Conservation (phyloP, 805 yeast species). For the Wickerhamiella slavikovae region DNA sequence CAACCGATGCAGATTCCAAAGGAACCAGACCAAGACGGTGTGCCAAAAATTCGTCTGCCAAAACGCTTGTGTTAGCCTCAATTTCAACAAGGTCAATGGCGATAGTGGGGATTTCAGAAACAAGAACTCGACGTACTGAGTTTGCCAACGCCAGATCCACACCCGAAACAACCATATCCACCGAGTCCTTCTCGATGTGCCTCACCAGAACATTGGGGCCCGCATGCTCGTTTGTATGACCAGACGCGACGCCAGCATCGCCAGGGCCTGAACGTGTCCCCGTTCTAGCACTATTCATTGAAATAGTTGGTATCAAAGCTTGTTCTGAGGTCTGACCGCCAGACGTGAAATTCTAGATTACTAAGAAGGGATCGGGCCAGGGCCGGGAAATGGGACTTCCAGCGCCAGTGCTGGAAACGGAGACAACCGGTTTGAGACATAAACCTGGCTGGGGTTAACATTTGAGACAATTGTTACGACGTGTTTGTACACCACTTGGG, state of each 20-base stretch:
- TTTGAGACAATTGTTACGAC: too few species aligned
- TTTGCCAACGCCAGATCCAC: slow-evolving; percentile 84
- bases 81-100: slow-evolving; percentile 94
- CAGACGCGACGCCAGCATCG: background rate
- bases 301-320: too few species aligned
- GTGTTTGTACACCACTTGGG: too few species aligned
- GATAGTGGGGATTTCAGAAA: slow-evolving; percentile 93
- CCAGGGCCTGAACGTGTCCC: too few species aligned
- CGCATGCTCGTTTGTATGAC: background rate
- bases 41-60: slow-evolving; percentile 91
- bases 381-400: too few species aligned
- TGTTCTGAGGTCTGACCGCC: too few species aligned
- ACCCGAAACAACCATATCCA: slow-evolving; percentile 71
- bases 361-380: too few species aligned
- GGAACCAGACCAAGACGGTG: slow-evolving; percentile 91
- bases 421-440: too few species aligned
- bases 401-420: too few species aligned
- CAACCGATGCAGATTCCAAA: slow-evolving; percentile 64
- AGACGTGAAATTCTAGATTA: too few species aligned
- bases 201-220: slow-evolving; percentile 63
- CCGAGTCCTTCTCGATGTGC: slow-evolving; percentile 65
- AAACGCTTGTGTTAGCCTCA: slow-evolving; percentile 76
- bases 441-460: too few species aligned
- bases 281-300: too few species aligned
- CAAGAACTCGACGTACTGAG: slow-evolving; percentile 75